Evolutionary conservation across 306 rosid genomes (phyloP).

Genomic region (Trifolium fragiferum): DNA sequence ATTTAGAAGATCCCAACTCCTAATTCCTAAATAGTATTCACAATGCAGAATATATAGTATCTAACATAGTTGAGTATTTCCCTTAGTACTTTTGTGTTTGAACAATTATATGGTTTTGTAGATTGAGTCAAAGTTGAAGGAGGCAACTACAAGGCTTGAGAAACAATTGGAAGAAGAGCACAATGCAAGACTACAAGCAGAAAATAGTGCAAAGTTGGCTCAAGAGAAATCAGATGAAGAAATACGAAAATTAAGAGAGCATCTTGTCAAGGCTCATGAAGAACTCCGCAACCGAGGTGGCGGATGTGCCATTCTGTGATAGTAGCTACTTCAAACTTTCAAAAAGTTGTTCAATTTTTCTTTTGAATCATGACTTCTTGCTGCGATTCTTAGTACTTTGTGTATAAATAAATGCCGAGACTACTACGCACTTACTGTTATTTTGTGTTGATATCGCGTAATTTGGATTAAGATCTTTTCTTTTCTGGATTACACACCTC

Average conservation of each 20-base stretch:
- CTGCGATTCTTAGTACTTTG: slow-evolving; percentile 11
- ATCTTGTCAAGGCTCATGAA: slow-evolving; percentile 74
- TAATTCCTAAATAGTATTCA: neutral
- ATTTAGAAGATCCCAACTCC: neutral
- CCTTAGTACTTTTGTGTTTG: neutral
- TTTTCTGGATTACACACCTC: neutral
- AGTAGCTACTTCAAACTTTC: slow-evolving; percentile 11
- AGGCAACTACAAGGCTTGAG: slow-evolving; percentile 70
- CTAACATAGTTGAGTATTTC: neutral
- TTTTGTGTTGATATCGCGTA: too few species aligned
- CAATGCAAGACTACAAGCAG: slow-evolving; percentile 71
- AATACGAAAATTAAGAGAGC: slow-evolving; percentile 67
- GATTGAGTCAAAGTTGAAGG: slow-evolving; percentile 79
- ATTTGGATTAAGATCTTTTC: neutral
- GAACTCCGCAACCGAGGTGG: slow-evolving; percentile 70
- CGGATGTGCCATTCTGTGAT: slow-evolving; percentile 71
- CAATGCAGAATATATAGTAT: slow-evolving; percentile 1
- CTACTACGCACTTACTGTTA: neutral
- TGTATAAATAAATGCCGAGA: neutral
- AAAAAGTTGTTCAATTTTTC: neutral
- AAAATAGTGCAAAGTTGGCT: slow-evolving; percentile 61
- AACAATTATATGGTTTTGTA: slow-evolving; percentile 41
- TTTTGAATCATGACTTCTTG: slow-evolving; percentile 1
- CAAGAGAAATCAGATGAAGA: slow-evolving; percentile 68
- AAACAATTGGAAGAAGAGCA: slow-evolving; percentile 79